Evolutionary conservation across 2,329 filamentous ascomycete genomes (phyloP).

Genomic region (Hymenoscyphus scutula): DNA sequence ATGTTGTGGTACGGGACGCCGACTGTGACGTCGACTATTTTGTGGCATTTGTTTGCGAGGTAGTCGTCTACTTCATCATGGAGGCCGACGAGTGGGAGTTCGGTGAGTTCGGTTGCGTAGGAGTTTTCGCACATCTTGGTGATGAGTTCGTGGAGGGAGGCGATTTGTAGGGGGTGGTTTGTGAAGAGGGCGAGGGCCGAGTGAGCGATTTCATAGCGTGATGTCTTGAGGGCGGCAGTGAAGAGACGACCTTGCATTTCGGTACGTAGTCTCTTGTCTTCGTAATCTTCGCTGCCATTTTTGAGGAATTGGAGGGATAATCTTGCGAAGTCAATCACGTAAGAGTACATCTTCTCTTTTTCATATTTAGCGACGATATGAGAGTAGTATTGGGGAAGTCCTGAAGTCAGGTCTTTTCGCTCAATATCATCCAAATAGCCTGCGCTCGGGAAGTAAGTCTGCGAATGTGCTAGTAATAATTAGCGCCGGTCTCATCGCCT

Average conservation of each 20-base stretch:
- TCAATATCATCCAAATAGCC: slow-evolving; percentile 75
- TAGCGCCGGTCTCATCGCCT: slow-evolving; percentile 11
- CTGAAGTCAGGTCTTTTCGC: slow-evolving; percentile 65
- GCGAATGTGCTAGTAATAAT: slow-evolving; percentile 27
- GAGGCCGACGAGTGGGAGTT: slow-evolving; percentile 75
- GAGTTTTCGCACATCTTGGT: slow-evolving; percentile 67
- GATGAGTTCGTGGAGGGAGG: slow-evolving; percentile 68
- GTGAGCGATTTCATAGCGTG: slow-evolving; percentile 80
- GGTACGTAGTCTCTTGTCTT: slow-evolving; percentile 45
- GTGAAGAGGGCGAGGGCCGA: slow-evolving; percentile 71
- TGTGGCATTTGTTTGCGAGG: slow-evolving; percentile 68
- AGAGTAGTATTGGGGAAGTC: slow-evolving; percentile 79
- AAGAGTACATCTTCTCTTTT: slow-evolving; percentile 70
- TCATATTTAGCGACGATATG: slow-evolving; percentile 85
- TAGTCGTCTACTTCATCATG: slow-evolving; percentile 76
- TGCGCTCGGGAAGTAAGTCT: slow-evolving; percentile 42
- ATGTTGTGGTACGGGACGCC: slow-evolving; percentile 80
- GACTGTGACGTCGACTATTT: slow-evolving; percentile 61
- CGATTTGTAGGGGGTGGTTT: slow-evolving; percentile 68
- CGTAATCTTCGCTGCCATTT: slow-evolving; percentile 15
- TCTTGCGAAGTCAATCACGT: slow-evolving; percentile 79
- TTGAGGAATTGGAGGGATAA: slow-evolving; percentile 65
- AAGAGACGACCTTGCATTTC: slow-evolving; percentile 84
- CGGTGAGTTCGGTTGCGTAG: slow-evolving; percentile 65
- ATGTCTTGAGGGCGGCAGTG: slow-evolving; percentile 73